Conservation (phyloP, 2,329 filamentous ascomycete genomes). For the Botrytis hyacinthi region DNA sequence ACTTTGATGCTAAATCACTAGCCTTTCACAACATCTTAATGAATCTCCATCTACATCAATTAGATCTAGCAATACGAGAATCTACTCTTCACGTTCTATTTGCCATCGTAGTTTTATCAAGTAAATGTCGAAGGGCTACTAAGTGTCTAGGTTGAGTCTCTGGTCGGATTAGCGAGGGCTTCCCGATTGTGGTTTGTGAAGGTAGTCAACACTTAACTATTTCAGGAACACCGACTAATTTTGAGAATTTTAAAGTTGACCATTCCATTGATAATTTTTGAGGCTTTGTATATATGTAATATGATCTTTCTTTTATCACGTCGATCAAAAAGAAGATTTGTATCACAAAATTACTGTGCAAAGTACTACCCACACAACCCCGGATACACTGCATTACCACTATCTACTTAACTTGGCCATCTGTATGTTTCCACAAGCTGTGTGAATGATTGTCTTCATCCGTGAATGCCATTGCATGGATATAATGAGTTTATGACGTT, state of each 20-base stretch:
- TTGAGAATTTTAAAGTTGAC: not conserved
- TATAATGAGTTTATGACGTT: not conserved
- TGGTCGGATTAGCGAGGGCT: conserved; percentile 9
- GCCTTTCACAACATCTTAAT: not conserved
- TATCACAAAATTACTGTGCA: not conserved
- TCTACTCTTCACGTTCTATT: not conserved
- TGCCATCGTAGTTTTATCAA: not conserved
- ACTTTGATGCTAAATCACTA: not conserved
- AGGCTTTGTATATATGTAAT: not conserved
- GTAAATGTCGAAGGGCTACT: not conserved
- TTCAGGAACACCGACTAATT: not conserved
- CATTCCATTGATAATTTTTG: not conserved
- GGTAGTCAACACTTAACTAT: conserved; percentile 14
- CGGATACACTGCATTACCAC: not conserved
- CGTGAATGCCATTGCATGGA: not conserved
- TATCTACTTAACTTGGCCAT: not conserved
- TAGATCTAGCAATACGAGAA: not conserved
- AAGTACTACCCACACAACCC: not conserved
- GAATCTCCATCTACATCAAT: not conserved
- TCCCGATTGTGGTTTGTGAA: conserved; percentile 1
- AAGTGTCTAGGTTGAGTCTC: not conserved
- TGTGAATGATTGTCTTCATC: not conserved
- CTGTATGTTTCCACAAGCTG: not conserved
- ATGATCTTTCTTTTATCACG: not conserved
- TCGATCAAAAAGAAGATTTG: not conserved